Base-by-base conservation (phyloP, 1,139 yeast species). In the Taphrina pruni region DNA sequence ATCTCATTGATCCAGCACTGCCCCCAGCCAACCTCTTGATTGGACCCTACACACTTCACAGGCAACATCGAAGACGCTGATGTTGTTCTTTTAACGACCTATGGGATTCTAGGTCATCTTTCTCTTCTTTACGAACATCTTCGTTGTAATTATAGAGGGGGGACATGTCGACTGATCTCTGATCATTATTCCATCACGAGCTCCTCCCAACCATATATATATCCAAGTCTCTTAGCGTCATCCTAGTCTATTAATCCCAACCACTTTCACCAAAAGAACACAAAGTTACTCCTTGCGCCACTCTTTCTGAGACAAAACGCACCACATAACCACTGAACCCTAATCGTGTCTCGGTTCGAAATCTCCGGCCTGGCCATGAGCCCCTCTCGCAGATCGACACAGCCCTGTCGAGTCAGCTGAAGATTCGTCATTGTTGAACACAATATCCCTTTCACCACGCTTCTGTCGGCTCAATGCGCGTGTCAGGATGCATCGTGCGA, bases 271-370 rank as follows among this genome's bases (percentile, higher is more conserved):
- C 6, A 39, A 39, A 39, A 39, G 43, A 39, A 39, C 43, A 39
- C 43, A 39, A 26, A 26, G 32, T 26, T 26, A 26, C 32, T 35
- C 36, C 36, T 50, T 8, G 36, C 54, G 54, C 54, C 54, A 50
- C 54, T 21, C 36, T 50, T 21, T 21, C 54, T 50, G 36, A 50
- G 54, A 50, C 54, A 50, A 26, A 21, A 7, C 9, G 36, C 32
- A 26, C 32, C 32, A 26, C 32, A 26, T 4, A 26, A 26, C 32
- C 32, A 4, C 32, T 1, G n/a, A 50, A 50, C 54, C 54, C 54
- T 50, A 50, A 50, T 50, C 21, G 54, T 50, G 54, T 50, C 54
- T 50, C 54, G 36, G 54, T 21, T 35, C 8, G 54, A 50, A 50
- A 50, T 50, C 54, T 50, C 54, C 54, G 54, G 12, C 12, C 12